Conservation (phyloP, 2,329 filamentous ascomycete species). For the Apiospora rasikravindrae region DNA sequence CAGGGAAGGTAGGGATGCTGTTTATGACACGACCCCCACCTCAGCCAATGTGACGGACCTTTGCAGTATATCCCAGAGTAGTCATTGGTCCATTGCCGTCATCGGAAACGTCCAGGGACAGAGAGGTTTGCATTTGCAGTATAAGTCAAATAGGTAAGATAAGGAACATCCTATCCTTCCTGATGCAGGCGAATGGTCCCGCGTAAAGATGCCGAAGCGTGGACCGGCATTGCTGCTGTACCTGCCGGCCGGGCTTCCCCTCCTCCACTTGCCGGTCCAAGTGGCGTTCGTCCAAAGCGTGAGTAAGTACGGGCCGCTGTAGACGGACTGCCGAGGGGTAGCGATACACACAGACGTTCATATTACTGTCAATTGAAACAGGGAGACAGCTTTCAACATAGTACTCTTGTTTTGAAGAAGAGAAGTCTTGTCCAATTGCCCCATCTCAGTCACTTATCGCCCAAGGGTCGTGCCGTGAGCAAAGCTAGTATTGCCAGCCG, state of each 20-base stretch:
- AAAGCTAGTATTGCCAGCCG: not conserved
- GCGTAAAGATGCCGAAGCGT: not conserved
- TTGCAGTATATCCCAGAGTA: not conserved
- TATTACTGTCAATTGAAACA: not conserved
- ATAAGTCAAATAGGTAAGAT: not conserved
- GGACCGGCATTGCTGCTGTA: not conserved
- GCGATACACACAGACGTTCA: not conserved
- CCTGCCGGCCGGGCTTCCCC: constrained; percentile 12
- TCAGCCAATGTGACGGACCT: not conserved
- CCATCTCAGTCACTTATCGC: not conserved
- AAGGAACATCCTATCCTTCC: not conserved
- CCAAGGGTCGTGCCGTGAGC: not conserved
- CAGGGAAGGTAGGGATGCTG: too few relatives aligned
- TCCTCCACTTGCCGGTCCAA: constrained; percentile 19
- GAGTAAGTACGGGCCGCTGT: not conserved
- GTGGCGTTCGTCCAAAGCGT: not conserved
- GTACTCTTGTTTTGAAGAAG: not conserved
- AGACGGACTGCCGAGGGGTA: constrained; percentile 12
- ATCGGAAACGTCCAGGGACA: not conserved
- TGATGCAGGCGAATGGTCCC: not conserved
- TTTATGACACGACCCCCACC: not conserved
- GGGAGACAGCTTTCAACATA: not conserved
- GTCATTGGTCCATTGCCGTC: not conserved
- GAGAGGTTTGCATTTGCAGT: not conserved
- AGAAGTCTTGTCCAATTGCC: not conserved